These are phyloP conservation scores for Boletus coccyginus DNA, from an alignment of 768 basidiomycete genomes.

Conservation along the genomic window DNA sequence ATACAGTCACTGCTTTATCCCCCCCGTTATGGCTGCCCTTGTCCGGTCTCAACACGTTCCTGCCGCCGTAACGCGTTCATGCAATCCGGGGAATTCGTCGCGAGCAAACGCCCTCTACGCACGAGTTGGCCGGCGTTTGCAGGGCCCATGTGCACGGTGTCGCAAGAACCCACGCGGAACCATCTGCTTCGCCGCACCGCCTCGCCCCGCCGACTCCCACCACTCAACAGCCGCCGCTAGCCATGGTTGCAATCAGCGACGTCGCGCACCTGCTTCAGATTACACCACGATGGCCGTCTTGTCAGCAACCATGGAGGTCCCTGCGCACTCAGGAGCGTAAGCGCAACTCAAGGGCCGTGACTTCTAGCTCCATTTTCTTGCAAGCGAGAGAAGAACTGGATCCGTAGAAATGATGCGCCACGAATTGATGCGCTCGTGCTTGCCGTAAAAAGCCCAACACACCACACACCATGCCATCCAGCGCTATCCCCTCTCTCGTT, in stretches of 20 bases:
- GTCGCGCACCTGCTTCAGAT: too few species aligned
- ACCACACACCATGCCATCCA: neutral
- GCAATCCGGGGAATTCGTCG: neutral
- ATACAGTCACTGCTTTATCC: slow-evolving; percentile 6
- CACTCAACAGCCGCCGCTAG: too few species aligned
- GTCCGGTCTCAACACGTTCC: neutral
- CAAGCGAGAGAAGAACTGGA: slow-evolving; percentile 16
- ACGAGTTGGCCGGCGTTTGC: too few species aligned
- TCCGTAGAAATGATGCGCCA: slow-evolving; percentile 10
- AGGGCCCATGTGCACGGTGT: too few species aligned
- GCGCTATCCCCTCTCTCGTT: neutral
- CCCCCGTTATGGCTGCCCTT: slow-evolving; percentile 9
- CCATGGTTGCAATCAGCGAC: too few species aligned
- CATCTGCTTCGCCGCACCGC: too few species aligned
- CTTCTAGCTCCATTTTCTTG: neutral
- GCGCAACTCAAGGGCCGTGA: neutral
- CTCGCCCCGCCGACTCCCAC: too few species aligned
- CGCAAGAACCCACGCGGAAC: too few species aligned
- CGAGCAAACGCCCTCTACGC: too few species aligned
- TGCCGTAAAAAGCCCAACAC: neutral
- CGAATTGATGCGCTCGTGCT: slow-evolving; percentile 4
- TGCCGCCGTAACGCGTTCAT: neutral
- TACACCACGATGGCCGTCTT: too few species aligned
- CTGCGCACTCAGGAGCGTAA: neutral
- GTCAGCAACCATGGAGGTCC: neutral